Base-by-base conservation (phyloP, 2,329 filamentous ascomycete genomes). In the Sclerotiophoma versabilis region DNA sequence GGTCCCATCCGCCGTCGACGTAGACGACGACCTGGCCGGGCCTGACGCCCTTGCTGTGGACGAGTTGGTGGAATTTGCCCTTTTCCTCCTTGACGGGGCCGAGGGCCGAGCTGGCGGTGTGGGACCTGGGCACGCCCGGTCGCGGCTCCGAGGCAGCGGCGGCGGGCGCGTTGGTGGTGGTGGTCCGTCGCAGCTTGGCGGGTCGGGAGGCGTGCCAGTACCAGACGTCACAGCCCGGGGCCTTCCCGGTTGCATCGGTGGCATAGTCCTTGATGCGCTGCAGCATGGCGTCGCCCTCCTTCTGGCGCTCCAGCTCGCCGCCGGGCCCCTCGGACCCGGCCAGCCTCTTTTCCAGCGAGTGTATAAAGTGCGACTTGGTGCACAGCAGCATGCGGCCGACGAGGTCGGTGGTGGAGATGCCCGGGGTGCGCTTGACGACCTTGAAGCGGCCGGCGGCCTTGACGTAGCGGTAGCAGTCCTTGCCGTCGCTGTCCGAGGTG, bases 401-500 rank as follows among this genome's bases (percentile, higher is more conserved):
- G n/a, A 99, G 84, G 72, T 99, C 95, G 3, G 95, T 99, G 2
- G 95, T 99, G 9, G 92, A 96, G 70, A 99, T 99, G 55, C 92
- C 93, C 0, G 95, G 95, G 2, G 95, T 98, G 60, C 95, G 86
- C 80, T 96, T 96, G 38, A 99, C 95, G 15, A 99, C 92, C 78
- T 96, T 93, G 84, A 99, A 99, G 36, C 95, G 86, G 11, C 89
- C 89, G 1, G 93, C 95, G 33, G 90, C 88, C 79, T 99, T 99
- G 69, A 99, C 95, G 71, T 93, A 98, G 57, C 95, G 90, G 79
- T 99, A 99, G 79, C 93, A 98, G 79, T 99, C 95, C 74, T 96
- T 89, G 34, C 95, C 95, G 63, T 87, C 87, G 72, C 90, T 91
- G 77, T 99, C 95, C 0, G 92, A 96, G 2, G 95, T 98, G 71